Evolutionary conservation across 2,329 filamentous ascomycete genomes (phyloP), one percentile per base, ranked within the genome.

Genomic region (Pseudocercospora ulei): DNA sequence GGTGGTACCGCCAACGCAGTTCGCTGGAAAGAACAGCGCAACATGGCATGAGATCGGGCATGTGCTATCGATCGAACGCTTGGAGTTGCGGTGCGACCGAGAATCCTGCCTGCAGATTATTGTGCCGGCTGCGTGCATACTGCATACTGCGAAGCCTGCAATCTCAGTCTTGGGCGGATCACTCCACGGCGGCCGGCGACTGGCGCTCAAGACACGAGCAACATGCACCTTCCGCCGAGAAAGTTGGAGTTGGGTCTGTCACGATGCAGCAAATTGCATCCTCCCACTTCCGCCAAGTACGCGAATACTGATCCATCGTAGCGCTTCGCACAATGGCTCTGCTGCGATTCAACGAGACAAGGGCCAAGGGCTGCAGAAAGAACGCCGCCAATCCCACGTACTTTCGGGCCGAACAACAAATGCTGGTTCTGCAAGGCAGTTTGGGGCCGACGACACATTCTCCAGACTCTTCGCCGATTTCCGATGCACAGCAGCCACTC

Each of bases 61-160:
- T 33, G 8, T 5, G n/a, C 30, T 33, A 33, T 22, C 30, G 18
- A 33, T 33, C 30, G 30, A 22, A 13, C n/a, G n/a, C 30, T 23
- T 33, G 18, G 23, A 14, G 8, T 33, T 23, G 30, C 5, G 11
- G 28, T 33, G 30, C 18, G 17, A 33, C 30, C 18, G 11, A 33
- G 13, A 22, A 33, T 33, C 30, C 14, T 33, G 30, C 30, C 12
- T 33, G 30, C 17, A 33, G 30, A 22, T 20, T 19, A 33, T 33
- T 22, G 30, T 16, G 30, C n/a, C 30, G 30, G 30, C 11, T 33
- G 18, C 11, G 11, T 23, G 30, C 30, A 33, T 33, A 22, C 14
- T 23, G 18, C 23, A 19, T 33, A 33, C 20, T 13, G 9, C 14
- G n/a, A 5, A 33, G 11, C 18, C 18, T 20, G 9, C n/a, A 22